These are phyloP conservation scores for Ananas comosus DNA, from an alignment of 176 grass and related monocot species.

Conservation along the genomic window DNA sequence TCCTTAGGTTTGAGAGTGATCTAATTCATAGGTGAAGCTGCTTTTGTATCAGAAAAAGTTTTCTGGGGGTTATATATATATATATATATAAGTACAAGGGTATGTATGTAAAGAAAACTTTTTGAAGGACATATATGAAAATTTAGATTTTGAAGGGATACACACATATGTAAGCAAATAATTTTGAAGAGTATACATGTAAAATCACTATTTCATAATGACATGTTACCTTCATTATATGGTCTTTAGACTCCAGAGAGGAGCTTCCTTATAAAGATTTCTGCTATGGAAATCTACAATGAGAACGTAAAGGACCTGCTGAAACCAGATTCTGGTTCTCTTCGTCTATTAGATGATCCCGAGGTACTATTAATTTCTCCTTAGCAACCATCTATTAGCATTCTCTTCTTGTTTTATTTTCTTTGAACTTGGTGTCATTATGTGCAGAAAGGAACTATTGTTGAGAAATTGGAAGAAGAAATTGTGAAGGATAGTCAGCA, in stretches of 20 bases:
- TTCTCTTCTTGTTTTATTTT: constrained; percentile 3
- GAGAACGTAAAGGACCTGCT: constrained; percentile 94
- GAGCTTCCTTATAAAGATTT: constrained; percentile 44
- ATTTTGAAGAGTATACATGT: no score
- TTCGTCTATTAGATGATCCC: constrained; percentile 93
- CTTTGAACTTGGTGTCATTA: constrained; percentile 13
- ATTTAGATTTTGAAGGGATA: no score
- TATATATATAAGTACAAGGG: background rate
- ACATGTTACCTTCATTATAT: background rate
- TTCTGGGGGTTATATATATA: background rate
- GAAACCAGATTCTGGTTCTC: constrained; percentile 67
- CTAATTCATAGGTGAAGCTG: no score
- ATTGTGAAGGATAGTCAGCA: constrained; percentile 63
- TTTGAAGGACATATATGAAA: no score
- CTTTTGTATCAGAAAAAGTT: no score
- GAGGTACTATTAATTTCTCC: constrained; percentile 41
- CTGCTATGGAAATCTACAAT: constrained; percentile 88
- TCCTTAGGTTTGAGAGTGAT: no score
- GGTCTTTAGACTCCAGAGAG: constrained; percentile 61
- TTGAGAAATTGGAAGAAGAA: constrained; percentile 92
- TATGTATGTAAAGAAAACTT: background rate
- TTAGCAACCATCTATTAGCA: background rate
- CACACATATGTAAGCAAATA: no score
- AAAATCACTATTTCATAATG: background rate
- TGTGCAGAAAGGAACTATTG: constrained; percentile 80